A percentile compares a stretch with the other conserved stretches of the same genome.
These are phyloP conservation scores for Phaffomyces thermotolerans DNA, from an alignment of 805 yeast species.

Conservation along the genomic window DNA sequence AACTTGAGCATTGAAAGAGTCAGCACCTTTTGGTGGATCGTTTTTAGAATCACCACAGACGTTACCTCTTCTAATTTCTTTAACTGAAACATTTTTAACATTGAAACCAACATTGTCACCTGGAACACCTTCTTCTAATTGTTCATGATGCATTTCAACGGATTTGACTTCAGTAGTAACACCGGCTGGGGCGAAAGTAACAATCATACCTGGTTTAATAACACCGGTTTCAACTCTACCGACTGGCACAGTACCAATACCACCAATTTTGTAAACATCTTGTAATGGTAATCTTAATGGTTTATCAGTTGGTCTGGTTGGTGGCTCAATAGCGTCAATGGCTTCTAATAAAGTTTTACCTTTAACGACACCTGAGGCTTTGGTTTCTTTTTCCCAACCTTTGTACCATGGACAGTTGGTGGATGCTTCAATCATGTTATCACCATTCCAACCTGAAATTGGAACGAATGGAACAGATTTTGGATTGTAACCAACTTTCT, in stretches of 20 bases:
- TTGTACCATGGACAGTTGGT: slow-evolving; percentile 86
- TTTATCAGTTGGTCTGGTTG: slow-evolving; percentile 81
- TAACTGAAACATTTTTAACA: slow-evolving; percentile 89
- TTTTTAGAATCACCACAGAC: slow-evolving; percentile 91
- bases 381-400: slow-evolving; percentile 88
- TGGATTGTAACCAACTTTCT: slow-evolving; percentile 87
- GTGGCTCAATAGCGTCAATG: slow-evolving; percentile 82
- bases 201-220: slow-evolving; percentile 89
- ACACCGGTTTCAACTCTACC: slow-evolving; percentile 94
- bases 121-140: slow-evolving; percentile 74
- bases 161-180: slow-evolving; percentile 90
- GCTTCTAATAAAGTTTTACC: slow-evolving; percentile 88
- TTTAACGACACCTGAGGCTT: slow-evolving; percentile 51
- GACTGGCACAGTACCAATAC: slow-evolving; percentile 93
- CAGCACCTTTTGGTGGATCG: slow-evolving; percentile 82
- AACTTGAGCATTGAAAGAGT: slow-evolving; percentile 83
- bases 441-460: slow-evolving; percentile 92
- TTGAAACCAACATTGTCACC: slow-evolving; percentile 92
- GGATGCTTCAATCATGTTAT: slow-evolving; percentile 83
- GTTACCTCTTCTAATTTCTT: slow-evolving; percentile 92
- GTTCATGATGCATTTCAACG: slow-evolving; percentile 93
- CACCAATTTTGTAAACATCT: slow-evolving; percentile 93
- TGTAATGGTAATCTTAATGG: slow-evolving; percentile 88
- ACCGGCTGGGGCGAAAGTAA: slow-evolving; percentile 86
- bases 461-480: slow-evolving; percentile 87